These are phyloP conservation scores for Laetiporus sulphureus DNA, from an alignment of 1,284 basidiomycete genomes.

Conservation along the genomic window DNA sequence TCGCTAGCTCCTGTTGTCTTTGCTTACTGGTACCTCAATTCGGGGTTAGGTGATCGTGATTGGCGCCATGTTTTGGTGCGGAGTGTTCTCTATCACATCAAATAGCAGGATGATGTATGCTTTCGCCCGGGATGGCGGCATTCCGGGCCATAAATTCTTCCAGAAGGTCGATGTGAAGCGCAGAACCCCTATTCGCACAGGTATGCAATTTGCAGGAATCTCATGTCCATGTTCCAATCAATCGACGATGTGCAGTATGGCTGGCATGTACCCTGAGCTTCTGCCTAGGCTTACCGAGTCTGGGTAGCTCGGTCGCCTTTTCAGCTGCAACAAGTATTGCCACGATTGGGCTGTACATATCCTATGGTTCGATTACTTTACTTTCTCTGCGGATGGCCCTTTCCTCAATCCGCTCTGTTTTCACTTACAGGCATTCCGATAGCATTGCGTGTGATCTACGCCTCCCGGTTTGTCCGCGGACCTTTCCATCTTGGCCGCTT, in stretches of 20 bases:
- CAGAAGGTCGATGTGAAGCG: slow-evolving; percentile 52
- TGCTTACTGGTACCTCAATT: neutral
- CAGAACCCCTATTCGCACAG: slow-evolving; percentile 62
- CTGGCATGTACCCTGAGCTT: slow-evolving; percentile 74
- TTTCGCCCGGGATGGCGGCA: slow-evolving; percentile 64
- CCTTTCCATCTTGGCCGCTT: slow-evolving; percentile 66
- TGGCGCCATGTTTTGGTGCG: slow-evolving; percentile 67
- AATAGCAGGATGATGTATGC: slow-evolving; percentile 81
- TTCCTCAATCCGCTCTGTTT: neutral
- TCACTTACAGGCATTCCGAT: slow-evolving; percentile 51
- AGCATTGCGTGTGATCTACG: slow-evolving; percentile 55
- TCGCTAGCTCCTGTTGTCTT: neutral
- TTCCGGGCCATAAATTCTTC: slow-evolving; percentile 63
- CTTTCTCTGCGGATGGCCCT: no score
- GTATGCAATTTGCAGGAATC: no score
- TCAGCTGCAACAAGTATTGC: slow-evolving; percentile 71
- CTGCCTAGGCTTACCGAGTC: slow-evolving; percentile 61
- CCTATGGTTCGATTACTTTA: slow-evolving; percentile 41
- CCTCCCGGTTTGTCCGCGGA: slow-evolving; percentile 52
- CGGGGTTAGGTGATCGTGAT: slow-evolving; percentile 45
- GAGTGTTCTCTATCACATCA: slow-evolving; percentile 68
- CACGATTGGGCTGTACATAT: slow-evolving; percentile 72
- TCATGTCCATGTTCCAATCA: no score
- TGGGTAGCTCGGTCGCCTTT: slow-evolving; percentile 68
- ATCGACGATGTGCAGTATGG: slow-evolving; percentile 55